phyloP scores from a whole-genome alignment of 495 filamentous ascomycete genomes.

The Talaromyces ruber region DNA sequence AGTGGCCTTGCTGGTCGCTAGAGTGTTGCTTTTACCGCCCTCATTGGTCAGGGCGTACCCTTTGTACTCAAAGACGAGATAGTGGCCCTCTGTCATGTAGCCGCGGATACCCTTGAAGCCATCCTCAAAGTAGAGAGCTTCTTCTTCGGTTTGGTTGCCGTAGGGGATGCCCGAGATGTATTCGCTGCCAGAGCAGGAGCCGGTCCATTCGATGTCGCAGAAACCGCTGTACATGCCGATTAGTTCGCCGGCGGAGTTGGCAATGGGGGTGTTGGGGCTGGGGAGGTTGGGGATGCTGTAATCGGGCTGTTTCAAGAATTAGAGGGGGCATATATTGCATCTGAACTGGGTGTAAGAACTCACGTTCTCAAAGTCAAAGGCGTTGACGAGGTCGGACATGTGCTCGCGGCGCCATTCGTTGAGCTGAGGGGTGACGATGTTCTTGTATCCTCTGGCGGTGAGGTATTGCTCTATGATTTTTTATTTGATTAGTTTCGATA shows the following conservation, averaged over 20 bases:
- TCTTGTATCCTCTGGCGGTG: conserved; percentile 1
- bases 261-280: neutral
- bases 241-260: conserved; percentile 2
- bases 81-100: conserved; percentile 4
- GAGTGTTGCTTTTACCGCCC: neutral
- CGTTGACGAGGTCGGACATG: conserved; percentile 2
- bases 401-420: neutral
- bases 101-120: neutral
- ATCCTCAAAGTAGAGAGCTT: conserved; percentile 1
- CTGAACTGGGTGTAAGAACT: neutral
- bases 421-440: conserved; percentile 1
- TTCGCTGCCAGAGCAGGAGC: neutral
- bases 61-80: neutral
- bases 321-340: neutral
- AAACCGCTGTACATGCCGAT: conserved; percentile 2
- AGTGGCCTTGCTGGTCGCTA: neutral
- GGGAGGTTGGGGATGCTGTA: conserved; percentile 4
- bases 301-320: neutral
- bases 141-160: conserved; percentile 5
- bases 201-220: conserved; percentile 3
- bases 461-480: neutral
- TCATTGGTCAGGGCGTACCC: neutral
- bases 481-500: neutral
- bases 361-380: conserved; percentile 2
- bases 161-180: conserved; percentile 2